Evolutionary conservation across 2,329 filamentous ascomycete species (phyloP), one percentile per base, ranked within the genome.

Genomic region (Alternaria novae-zelandiae): DNA sequence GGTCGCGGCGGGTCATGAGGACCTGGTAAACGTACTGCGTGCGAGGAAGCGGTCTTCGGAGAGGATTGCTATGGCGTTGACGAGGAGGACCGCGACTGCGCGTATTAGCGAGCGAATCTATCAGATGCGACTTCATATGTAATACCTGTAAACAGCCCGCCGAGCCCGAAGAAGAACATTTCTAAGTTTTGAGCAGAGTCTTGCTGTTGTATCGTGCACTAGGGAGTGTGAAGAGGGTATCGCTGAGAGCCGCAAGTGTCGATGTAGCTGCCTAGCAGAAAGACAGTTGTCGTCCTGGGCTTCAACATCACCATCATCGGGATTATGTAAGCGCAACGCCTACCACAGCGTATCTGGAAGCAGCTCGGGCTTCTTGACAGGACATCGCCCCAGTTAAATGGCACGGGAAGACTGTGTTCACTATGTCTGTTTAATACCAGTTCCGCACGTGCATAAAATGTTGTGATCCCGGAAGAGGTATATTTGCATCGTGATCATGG

Each of bases 31-130:
- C 86, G 70, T 89, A 90, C 83, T 94, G 81, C 93, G 89, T 61
- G 90, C 91, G 70, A 97, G 91, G 81, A 97, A 97, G 66, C 94
- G 91, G 83, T 97, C 94, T 88, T 97, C 94, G 73, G 93, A 97
- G 69, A 98, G 91, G 77, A 97, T 89, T 68, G 94, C 93, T 78
- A 98, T 91, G 70, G 93, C 93, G 82, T 99, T 99, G 82, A 96
- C 90, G 78, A 98, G 88, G 76, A 98, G 92, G 79, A 97, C 86
- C 72, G 89, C 87, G 70, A 95, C 92, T 94, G 75, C 12, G 43
- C 60, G 43, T 65, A 67, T 74, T 53, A 72, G 70, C 65, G 54
- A 56, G 41, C 51, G 63, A 51, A 57, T 54, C 45, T 46, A 36
- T 54, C 46, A 13, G 36, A 50, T 53, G 50, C 30, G 26, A 45